These are phyloP conservation scores for Mortierella sp. DNA, from an alignment of 371 early-diverging fungal species.

Conservation along the genomic window DNA sequence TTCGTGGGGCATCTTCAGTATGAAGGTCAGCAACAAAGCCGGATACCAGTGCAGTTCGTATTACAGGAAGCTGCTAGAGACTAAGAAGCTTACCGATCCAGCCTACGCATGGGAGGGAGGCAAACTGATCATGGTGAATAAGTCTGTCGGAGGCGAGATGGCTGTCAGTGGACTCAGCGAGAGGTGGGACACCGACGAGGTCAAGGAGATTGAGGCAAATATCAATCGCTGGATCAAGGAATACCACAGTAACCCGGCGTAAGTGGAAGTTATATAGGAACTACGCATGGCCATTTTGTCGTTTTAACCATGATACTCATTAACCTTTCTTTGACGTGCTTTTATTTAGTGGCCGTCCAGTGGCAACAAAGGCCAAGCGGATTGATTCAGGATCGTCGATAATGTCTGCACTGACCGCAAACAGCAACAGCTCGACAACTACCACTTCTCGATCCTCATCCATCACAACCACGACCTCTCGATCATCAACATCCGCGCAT, in stretches of 20 bases:
- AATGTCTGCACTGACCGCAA: not conserved
- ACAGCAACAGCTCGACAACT: not conserved
- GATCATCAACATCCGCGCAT: not conserved
- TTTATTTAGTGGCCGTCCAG: constrained; percentile 18
- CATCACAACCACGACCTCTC: not conserved
- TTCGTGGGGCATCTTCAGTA: constrained; percentile 74
- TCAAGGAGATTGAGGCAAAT: constrained; percentile 64
- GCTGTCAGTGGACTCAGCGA: constrained; percentile 63
- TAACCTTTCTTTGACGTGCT: too few species aligned
- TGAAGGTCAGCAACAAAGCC: constrained; percentile 69
- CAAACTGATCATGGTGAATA: constrained; percentile 65
- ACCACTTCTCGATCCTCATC: not conserved
- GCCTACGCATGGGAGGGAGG: constrained; percentile 67
- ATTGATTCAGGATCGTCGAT: constrained; percentile 8
- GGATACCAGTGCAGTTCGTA: constrained; percentile 78
- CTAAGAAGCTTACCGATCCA: constrained; percentile 64
- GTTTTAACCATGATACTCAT: not conserved
- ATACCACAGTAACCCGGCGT: constrained; percentile 59
- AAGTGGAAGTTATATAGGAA: not conserved
- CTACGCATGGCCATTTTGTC: not conserved
- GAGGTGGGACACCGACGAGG: constrained; percentile 68
- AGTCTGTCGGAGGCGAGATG: constrained; percentile 57
- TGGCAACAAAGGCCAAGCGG: constrained; percentile 25
- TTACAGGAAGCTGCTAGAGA: constrained; percentile 67
- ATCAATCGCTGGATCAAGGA: constrained; percentile 69